Conservation (phyloP, 495 filamentous ascomycete genomes). For the Podospora pseudoanserina region DNA sequence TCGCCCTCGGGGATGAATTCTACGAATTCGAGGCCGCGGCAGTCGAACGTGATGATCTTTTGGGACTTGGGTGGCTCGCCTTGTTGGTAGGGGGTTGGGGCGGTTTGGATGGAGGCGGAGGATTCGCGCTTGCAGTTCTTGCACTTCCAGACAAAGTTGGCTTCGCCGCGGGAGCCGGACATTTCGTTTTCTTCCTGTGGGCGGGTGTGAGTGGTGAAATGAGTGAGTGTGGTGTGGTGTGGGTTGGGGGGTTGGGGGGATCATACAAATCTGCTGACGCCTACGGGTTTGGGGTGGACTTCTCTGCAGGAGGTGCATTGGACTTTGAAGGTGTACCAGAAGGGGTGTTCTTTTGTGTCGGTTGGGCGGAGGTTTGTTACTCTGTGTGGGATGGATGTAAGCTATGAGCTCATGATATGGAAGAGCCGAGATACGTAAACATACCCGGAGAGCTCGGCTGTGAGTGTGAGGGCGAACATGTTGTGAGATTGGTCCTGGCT, state of each 20-base stretch:
- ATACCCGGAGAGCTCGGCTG: slow-evolving; percentile 72
- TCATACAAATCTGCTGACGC: slow-evolving; percentile 83
- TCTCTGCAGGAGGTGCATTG: slow-evolving; percentile 95
- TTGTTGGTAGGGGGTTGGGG: slow-evolving; percentile 66
- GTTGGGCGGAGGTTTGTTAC: slow-evolving; percentile 83
- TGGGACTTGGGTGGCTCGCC: slow-evolving; percentile 64
- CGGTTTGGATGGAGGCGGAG: slow-evolving; percentile 62
- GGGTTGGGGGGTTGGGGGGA: too few relatives aligned
- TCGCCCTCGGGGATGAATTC: slow-evolving; percentile 91
- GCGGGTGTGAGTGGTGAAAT: background rate
- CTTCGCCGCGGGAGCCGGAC: slow-evolving; percentile 86
- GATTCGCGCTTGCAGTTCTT: slow-evolving; percentile 76
- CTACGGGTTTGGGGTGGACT: slow-evolving; percentile 81
- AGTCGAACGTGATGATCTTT: slow-evolving; percentile 86
- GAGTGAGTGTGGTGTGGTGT: background rate
- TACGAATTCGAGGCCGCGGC: slow-evolving; percentile 86
- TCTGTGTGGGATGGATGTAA: slow-evolving; percentile 42
- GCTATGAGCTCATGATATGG: background rate
- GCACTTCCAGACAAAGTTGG: slow-evolving; percentile 98
- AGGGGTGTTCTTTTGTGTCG: slow-evolving; percentile 74
- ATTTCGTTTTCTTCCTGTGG: slow-evolving; percentile 77
- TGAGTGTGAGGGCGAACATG: slow-evolving; percentile 77
- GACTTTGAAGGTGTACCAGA: slow-evolving; percentile 95
- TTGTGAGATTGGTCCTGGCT: background rate
- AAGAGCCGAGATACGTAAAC: slow-evolving; percentile 11